Conservation (phyloP, 352 stramenopile genomes). For the Phytopythium boreale region DNA sequence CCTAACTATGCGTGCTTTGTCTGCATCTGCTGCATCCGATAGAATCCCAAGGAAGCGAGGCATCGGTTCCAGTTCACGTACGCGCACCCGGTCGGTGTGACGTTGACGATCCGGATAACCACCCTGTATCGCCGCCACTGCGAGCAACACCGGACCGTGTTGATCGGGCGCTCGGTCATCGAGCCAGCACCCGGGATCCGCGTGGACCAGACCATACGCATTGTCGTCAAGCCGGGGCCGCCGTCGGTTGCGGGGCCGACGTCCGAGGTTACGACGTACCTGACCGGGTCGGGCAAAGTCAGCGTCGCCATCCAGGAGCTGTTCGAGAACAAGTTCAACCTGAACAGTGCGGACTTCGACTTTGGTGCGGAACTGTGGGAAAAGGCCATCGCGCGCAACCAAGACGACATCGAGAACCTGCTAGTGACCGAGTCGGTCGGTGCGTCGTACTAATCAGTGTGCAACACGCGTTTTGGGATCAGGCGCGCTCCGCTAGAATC, state of each 20-base stretch:
- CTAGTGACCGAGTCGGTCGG: not conserved
- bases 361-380: not conserved
- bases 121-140: not conserved
- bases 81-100: not conserved
- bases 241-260: not conserved
- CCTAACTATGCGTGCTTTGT: not conserved
- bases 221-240: not conserved
- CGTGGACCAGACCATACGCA: not conserved
- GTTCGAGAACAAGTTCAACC: not conserved
- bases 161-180: not conserved
- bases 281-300: not conserved
- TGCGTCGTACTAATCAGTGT: not conserved
- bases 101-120: not conserved
- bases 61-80: not conserved
- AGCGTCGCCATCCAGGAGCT: not conserved
- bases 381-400: not conserved
- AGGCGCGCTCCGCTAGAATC: not conserved
- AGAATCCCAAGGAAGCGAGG: not conserved
- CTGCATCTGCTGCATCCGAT: not conserved
- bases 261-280: not conserved
- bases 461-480: not conserved
- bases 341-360: not conserved
- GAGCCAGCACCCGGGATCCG: not conserved
- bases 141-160: not conserved
- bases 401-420: slow-evolving; percentile 2